phyloP scores from a whole-genome alignment of 2,329 filamentous ascomycete species.

The Peltaster fructicola region DNA sequence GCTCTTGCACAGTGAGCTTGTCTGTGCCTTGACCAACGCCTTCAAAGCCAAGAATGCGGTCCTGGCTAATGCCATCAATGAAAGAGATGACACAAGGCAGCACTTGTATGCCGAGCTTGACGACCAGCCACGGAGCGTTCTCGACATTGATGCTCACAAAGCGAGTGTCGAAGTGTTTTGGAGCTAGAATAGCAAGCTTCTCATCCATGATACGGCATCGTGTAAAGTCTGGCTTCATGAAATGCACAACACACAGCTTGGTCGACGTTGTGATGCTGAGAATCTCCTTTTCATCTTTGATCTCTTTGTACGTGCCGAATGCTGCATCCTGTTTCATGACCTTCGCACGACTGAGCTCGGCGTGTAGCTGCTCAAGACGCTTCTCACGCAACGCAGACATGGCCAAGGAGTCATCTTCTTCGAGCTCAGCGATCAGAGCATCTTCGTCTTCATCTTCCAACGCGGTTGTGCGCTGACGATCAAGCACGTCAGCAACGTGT shows the following conservation, averaged over 20 bases:
- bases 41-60: slow-evolving; percentile 42
- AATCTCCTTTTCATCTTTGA: slow-evolving; percentile 39
- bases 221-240: slow-evolving; percentile 46
- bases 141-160: slow-evolving; percentile 42
- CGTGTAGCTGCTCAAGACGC: slow-evolving; percentile 39
- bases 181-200: slow-evolving; percentile 36
- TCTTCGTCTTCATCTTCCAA: slow-evolving; percentile 42
- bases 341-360: slow-evolving; percentile 36
- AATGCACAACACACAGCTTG: slow-evolving; percentile 42
- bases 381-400: slow-evolving; percentile 38
- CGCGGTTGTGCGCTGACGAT: slow-evolving; percentile 21
- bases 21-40: slow-evolving; percentile 36
- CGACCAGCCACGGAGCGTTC: slow-evolving; percentile 41
- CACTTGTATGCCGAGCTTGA: slow-evolving; percentile 39
- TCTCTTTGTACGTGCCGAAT: slow-evolving; percentile 35
- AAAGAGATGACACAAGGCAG: slow-evolving; percentile 42
- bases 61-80: slow-evolving; percentile 35
- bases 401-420: slow-evolving; percentile 33
- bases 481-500: slow-evolving; percentile 33
- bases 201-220: slow-evolving; percentile 45
- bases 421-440: slow-evolving; percentile 41
- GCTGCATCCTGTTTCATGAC: slow-evolving; percentile 22
- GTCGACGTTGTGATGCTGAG: slow-evolving; percentile 43
- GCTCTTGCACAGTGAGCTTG: slow-evolving; percentile 35
- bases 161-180: slow-evolving; percentile 40